Base-by-base conservation (phyloP, 768 basidiomycete species). In the Porphyrellus cyaneotinctus region DNA sequence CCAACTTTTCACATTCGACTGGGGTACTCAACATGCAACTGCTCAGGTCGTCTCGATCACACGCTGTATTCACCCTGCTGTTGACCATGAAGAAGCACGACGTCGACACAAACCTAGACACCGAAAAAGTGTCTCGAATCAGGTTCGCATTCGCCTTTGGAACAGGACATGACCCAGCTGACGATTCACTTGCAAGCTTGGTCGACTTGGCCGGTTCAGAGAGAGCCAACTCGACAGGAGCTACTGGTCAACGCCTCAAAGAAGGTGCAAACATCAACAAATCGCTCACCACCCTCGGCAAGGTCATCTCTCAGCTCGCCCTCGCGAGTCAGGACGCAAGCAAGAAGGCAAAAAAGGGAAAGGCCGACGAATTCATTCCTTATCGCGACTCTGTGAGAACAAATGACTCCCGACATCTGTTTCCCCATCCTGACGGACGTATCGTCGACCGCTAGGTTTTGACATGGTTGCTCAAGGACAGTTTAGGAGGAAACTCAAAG, bases 251-350 rank as follows among this genome's bases (percentile, higher is more conserved):
- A 64, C 84, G 95, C 43, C 75, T 99, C 53, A 98, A 97, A 72
- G 95, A 98, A 75, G 95, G 95, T 51, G 94, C 93, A 35, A 94
- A 97, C 71, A 98, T 98, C 77, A 99, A 98, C 73, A 97, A 97
- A 72, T 95, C 93, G 3, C 80, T 99, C 32, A 99, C 97, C 4
- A 98, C 95, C 3, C 84, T 99, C 14, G 95, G 95, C 9, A 97
- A 97, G 70, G 97, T 99, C 71, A 99, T 99, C 55, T 89, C 95
- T 20, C 78, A 90, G 1, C 83, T 99, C 20, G 92, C 92, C 6
- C 58, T 73, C 22, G 83, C 81, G 3, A 82, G 63, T 70, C 72
- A 58, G 64, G 73, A 48, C 79, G 81, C 69, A 70, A 76, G 65
- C 71, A 91, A 89, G 75, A 94, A 89, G 76, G 87, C 87, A 39